phyloP scores from a whole-genome alignment of 73 alveolate genomes.

The Paramecium tetraurelia region DNA sequence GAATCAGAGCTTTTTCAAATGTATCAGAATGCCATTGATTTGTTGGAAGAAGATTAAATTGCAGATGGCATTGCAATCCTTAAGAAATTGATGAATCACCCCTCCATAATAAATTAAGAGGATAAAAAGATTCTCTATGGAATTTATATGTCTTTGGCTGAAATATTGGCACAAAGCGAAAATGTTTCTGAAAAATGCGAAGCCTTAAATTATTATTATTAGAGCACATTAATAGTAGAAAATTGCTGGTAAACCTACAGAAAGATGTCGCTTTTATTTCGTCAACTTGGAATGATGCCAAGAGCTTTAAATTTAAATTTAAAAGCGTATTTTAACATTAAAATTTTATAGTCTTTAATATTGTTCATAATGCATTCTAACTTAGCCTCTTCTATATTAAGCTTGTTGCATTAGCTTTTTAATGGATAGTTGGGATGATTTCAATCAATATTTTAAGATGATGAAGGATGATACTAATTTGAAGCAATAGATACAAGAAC shows the following conservation, averaged over 20 bases:
- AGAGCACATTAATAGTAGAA: neutral
- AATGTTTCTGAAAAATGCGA: neutral
- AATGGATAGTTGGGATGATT: neutral
- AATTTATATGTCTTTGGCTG: neutral
- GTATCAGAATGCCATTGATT: neutral
- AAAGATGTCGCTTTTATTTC: neutral
- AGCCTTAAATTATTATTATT: neutral
- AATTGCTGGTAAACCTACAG: neutral
- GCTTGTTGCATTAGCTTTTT: neutral
- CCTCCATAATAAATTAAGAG: neutral
- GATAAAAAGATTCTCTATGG: conserved; percentile 10
- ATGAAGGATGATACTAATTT: neutral
- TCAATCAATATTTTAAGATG: neutral
- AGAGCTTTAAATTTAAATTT: neutral
- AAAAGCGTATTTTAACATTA: neutral
- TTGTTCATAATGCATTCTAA: neutral
- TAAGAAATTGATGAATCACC: neutral
- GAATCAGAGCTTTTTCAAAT: neutral
- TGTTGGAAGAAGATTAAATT: neutral
- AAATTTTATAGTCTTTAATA: neutral
- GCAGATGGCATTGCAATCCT: neutral
- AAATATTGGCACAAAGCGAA: neutral
- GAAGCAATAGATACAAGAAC: neutral
- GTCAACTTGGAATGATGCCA: conserved; percentile 36
- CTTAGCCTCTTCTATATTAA: neutral